These are phyloP conservation scores for Helianthus tuberosus DNA, from an alignment of 129 eudicot genomes.

Conservation along the genomic window DNA sequence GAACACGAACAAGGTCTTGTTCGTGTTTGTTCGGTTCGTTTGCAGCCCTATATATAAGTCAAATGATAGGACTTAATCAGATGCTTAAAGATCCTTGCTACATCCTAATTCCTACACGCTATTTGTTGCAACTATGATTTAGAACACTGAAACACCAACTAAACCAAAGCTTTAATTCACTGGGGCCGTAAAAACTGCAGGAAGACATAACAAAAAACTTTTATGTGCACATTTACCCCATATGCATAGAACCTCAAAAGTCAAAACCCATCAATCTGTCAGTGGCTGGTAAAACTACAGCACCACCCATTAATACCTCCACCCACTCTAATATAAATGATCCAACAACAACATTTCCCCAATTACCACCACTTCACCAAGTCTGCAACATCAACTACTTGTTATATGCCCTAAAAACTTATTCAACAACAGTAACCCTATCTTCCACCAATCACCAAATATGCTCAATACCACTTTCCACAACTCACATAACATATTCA, in stretches of 20 bases:
- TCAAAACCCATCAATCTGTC: neutral
- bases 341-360: neutral
- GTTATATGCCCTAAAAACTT: constrained; percentile 1
- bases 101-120: constrained; percentile 1
- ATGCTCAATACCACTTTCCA: neutral
- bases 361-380: constrained; percentile 15
- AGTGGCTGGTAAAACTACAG: neutral
- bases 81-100: neutral
- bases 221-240: constrained; percentile 14
- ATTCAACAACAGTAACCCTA: neutral
- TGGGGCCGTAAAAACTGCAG: neutral
- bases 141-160: neutral
- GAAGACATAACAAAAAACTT: neutral
- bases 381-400: constrained; percentile 8
- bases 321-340: constrained; percentile 5
- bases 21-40: too few species aligned
- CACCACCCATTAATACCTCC: constrained; percentile 1
- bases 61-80: neutral
- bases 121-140: constrained; percentile 3
- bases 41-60: too few species aligned
- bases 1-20: too few species aligned
- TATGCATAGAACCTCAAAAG: neutral
- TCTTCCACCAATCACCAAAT: neutral
- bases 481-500: neutral
- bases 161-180: neutral